Conservation (phyloP, 1,284 basidiomycete genomes). For the Naganishia liquefaciens region DNA sequence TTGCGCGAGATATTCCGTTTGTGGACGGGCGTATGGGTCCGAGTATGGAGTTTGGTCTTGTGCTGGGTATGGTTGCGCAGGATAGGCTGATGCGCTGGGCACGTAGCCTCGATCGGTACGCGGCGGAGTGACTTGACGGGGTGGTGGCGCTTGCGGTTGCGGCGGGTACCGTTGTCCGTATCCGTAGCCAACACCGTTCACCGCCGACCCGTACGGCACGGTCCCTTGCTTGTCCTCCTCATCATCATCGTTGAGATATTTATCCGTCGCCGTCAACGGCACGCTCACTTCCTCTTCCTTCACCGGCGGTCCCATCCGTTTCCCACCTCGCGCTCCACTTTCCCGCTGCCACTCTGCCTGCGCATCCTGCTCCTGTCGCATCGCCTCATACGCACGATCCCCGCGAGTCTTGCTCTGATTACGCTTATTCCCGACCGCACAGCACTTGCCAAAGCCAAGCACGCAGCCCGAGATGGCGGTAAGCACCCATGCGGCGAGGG, state of each 20-base stretch:
- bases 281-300: constrained; percentile 28
- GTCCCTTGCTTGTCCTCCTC: constrained; percentile 2
- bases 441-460: constrained; percentile 64
- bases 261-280: constrained; percentile 18
- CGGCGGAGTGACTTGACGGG: constrained; percentile 10
- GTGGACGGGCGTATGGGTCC: constrained; percentile 11
- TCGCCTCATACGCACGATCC: constrained; percentile 8
- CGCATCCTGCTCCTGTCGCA: constrained; percentile 17
- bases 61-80: not conserved
- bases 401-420: constrained; percentile 16
- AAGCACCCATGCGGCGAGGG: constrained; percentile 76
- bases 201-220: not conserved
- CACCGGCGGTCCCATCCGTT: not conserved
- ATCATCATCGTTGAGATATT: constrained; percentile 20
- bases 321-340: not conserved
- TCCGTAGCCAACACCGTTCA: constrained; percentile 23
- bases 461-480: constrained; percentile 76
- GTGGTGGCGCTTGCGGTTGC: not conserved
- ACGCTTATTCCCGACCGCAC: constrained; percentile 55
- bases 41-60: not conserved
- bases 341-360: not conserved
- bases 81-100: constrained; percentile 11
- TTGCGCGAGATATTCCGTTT: constrained; percentile 10
- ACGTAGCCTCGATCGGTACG: constrained; percentile 14
- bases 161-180: constrained; percentile 19